Conservation (phyloP, 2,329 filamentous ascomycete species). For the Ceratocystis destructans region DNA sequence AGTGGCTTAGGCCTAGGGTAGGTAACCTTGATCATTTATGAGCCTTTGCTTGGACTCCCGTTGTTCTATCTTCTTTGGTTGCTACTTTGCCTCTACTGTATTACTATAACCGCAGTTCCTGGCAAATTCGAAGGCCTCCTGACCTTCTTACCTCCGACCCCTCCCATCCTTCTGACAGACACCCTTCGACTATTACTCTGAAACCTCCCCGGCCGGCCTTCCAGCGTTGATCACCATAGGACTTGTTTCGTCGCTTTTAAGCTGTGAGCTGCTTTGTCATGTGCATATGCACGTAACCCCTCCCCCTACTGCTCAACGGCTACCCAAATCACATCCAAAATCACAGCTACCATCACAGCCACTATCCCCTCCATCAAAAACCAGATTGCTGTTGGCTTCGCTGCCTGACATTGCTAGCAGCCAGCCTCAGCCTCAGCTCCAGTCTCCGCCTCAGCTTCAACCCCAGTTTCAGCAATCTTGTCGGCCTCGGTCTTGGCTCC, state of each 20-base stretch:
- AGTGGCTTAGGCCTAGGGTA: too few species aligned
- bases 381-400: background rate
- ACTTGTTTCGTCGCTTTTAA: constrained; percentile 18
- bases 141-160: background rate
- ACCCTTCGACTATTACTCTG: background rate
- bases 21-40: too few species aligned
- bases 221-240: constrained; percentile 16
- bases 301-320: constrained; percentile 19
- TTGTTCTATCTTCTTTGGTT: too few species aligned
- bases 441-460: background rate
- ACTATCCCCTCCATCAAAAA: background rate
- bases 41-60: too few species aligned
- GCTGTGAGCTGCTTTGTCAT: constrained; percentile 19
- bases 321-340: constrained; percentile 4
- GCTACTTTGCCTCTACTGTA: too few species aligned
- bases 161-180: background rate
- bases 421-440: background rate
- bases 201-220: background rate
- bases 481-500: background rate
- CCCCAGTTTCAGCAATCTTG: background rate
- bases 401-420: background rate
- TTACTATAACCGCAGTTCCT: background rate
- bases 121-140: background rate
- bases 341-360: background rate
- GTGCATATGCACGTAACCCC: constrained; percentile 18